Percentiles rank a stretch among this genome's conserved stretches.
Evolutionary conservation across 1,139 yeast genomes (phyloP).

Genomic region (Diutina sp.): DNA sequence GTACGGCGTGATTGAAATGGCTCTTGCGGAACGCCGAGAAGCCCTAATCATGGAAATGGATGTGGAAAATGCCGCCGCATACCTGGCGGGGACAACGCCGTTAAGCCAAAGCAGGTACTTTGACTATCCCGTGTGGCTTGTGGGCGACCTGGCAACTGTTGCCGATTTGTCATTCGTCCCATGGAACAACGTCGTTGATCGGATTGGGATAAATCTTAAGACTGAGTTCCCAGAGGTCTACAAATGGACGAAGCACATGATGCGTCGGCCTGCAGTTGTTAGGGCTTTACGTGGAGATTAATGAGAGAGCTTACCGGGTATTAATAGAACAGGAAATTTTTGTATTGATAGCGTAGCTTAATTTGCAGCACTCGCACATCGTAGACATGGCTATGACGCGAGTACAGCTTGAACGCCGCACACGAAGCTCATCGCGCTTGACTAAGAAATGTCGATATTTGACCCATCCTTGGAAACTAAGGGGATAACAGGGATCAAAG

Average conservation of each 20-base stretch:
- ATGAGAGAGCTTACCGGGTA: background rate
- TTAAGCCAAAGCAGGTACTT: slow-evolving; percentile 75
- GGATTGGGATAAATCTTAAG: slow-evolving; percentile 80
- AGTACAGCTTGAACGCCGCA: background rate
- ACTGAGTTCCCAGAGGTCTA: slow-evolving; percentile 90
- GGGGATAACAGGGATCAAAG: background rate
- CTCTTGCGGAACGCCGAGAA: slow-evolving; percentile 86
- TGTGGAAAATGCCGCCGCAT: slow-evolving; percentile 79
- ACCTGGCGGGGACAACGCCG: slow-evolving; percentile 82
- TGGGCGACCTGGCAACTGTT: slow-evolving; percentile 79
- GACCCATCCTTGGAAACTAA: background rate
- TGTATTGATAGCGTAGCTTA: background rate
- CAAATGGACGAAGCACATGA: slow-evolving; percentile 90
- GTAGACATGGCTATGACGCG: background rate
- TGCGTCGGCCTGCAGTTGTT: slow-evolving; percentile 77
- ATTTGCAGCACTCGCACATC: background rate
- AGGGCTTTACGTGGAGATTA: slow-evolving; percentile 61
- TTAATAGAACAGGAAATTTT: background rate
- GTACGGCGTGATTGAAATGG: slow-evolving; percentile 91
- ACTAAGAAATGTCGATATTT: background rate
- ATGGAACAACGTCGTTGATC: slow-evolving; percentile 92
- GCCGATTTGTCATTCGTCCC: slow-evolving; percentile 92
- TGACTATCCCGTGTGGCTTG: slow-evolving; percentile 92
- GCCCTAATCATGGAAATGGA: slow-evolving; percentile 84
- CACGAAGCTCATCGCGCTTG: background rate